These are phyloP conservation scores for Ottelia alismoides DNA, from an alignment of 106 monocot species.

Conservation along the genomic window DNA sequence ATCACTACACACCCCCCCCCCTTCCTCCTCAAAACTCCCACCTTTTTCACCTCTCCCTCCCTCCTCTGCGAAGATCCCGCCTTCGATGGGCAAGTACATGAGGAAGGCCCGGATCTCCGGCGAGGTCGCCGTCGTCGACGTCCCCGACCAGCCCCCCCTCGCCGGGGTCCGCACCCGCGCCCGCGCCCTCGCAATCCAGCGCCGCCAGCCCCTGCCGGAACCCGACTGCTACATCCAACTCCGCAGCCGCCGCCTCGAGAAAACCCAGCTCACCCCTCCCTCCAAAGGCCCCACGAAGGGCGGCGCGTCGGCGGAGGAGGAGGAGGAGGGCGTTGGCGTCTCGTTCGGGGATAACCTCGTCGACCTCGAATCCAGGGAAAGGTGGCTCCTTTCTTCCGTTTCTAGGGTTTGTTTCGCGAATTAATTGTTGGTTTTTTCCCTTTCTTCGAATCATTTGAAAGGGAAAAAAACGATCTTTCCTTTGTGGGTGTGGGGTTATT, in stretches of 20 bases:
- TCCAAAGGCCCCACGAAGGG: not conserved
- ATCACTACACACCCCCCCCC: no score
- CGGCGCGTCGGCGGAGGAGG: not conserved
- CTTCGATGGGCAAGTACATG: conserved; percentile 71
- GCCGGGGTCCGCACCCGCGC: conserved; percentile 76
- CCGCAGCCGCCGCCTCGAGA: conserved; percentile 7
- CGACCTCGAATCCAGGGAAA: not conserved
- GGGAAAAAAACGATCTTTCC: no score
- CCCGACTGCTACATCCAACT: conserved; percentile 5
- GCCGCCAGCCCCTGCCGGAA: conserved; percentile 5
- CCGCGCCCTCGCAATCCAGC: conserved; percentile 60
- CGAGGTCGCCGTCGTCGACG: conserved; percentile 60
- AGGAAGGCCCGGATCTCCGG: conserved; percentile 56
- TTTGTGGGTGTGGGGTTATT: no score
- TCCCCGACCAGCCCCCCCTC: conserved; percentile 17
- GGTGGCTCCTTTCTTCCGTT: conserved; percentile 5
- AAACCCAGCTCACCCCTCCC: not conserved
- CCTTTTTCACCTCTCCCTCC: no score
- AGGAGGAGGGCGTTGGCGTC: conserved; percentile 1
- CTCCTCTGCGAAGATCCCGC: no score
- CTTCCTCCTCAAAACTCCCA: no score
- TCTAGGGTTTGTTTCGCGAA: no score
- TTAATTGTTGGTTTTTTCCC: no score
- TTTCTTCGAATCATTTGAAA: no score
- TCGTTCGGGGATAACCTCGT: conserved; percentile 4